These are phyloP conservation scores for Citrullus mucosospermus DNA, from an alignment of 306 rosid genomes.

Conservation along the genomic window DNA sequence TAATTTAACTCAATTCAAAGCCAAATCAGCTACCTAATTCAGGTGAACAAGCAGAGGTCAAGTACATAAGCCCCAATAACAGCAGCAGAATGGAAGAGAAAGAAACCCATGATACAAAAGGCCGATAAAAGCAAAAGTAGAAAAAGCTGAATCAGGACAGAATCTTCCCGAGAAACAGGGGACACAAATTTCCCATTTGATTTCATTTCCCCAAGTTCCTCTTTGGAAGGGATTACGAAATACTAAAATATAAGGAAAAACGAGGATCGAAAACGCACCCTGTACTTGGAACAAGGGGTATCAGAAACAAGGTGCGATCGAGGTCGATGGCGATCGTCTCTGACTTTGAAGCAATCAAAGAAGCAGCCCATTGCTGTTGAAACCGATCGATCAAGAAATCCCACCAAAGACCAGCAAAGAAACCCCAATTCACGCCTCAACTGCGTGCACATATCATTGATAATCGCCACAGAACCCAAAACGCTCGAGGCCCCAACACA, in stretches of 20 bases:
- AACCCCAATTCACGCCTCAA: slow-evolving; percentile 33
- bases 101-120: neutral
- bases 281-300: slow-evolving; percentile 23
- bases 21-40: neutral
- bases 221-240: neutral
- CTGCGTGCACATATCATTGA: slow-evolving; percentile 49
- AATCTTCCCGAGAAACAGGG: neutral
- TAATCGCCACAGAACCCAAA: neutral
- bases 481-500: neutral
- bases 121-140: neutral
- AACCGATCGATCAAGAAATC: slow-evolving; percentile 53
- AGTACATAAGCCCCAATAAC: neutral
- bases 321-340: slow-evolving; percentile 31
- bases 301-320: slow-evolving; percentile 20
- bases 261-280: slow-evolving; percentile 17
- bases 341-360: slow-evolving; percentile 58
- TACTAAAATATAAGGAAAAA: neutral
- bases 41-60: neutral
- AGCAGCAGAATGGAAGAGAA: neutral
- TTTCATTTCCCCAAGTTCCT: neutral
- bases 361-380: slow-evolving; percentile 73
- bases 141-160: neutral
- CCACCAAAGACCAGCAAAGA: slow-evolving; percentile 28
- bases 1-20: neutral
- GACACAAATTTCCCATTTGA: neutral